phyloP scores from a whole-genome alignment of 257 asterid species.

The Rehmannia glutinosa region DNA sequence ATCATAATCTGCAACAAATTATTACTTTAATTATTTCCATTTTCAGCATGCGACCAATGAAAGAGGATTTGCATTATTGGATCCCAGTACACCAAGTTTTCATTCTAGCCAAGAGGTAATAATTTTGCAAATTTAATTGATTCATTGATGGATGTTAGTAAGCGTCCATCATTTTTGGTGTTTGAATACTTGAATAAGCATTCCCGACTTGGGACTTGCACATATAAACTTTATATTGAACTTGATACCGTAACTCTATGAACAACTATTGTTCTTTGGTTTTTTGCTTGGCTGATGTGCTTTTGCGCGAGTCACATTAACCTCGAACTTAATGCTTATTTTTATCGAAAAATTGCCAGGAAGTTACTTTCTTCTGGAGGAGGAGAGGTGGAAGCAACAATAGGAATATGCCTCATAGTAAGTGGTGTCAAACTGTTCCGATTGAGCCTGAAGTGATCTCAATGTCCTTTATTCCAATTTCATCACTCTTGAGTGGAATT shows the following conservation, averaged over 20 bases:
- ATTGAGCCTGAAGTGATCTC: slow-evolving; percentile 76
- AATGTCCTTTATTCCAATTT: slow-evolving; percentile 67
- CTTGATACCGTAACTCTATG: background rate
- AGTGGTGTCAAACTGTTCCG: slow-evolving; percentile 76
- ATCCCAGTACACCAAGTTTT: slow-evolving; percentile 44
- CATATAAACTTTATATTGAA: background rate
- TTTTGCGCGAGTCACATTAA: background rate
- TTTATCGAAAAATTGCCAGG: slow-evolving; percentile 38
- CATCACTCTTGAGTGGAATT: slow-evolving; percentile 70
- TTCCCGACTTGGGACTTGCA: background rate
- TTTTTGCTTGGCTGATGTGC: background rate
- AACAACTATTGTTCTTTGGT: background rate
- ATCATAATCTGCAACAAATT: background rate
- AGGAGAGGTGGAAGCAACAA: slow-evolving; percentile 71
- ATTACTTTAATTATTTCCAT: slow-evolving; percentile 12
- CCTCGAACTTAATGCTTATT: slow-evolving; percentile 5
- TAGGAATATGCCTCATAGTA: slow-evolving; percentile 47
- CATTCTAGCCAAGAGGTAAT: slow-evolving; percentile 66
- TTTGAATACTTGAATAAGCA: background rate
- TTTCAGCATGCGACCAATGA: slow-evolving; percentile 47
- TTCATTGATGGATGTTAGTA: background rate
- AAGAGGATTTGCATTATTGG: slow-evolving; percentile 45
- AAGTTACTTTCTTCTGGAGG: slow-evolving; percentile 62
- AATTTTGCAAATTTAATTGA: slow-evolving; percentile 1
- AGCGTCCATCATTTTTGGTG: background rate